Evolutionary conservation across 177 flowering plant genomes (phyloP).

Genomic region (Tripterygium wilfordii): DNA sequence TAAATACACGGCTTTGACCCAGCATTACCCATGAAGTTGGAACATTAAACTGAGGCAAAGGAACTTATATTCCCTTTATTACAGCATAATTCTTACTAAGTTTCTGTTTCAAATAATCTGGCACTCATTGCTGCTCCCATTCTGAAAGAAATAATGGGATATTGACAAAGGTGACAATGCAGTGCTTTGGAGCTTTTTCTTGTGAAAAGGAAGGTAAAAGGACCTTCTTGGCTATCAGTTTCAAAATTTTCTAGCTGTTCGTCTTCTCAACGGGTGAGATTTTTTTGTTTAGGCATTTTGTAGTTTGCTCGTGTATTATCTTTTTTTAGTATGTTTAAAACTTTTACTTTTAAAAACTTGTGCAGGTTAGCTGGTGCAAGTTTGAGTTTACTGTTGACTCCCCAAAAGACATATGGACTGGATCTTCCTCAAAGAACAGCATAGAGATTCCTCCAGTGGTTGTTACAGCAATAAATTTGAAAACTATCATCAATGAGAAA

Average conservation of each 20-base stretch:
- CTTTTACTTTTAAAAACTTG: conserved; percentile 3
- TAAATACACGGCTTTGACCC: too few relatives aligned
- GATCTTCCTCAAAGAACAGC: conserved; percentile 39
- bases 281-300: neutral
- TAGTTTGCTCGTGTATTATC: neutral
- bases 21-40: too few relatives aligned
- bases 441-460: conserved; percentile 79
- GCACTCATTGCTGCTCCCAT: neutral
- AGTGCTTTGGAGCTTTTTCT: conserved; percentile 94
- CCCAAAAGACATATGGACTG: conserved; percentile 57
- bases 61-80: too few relatives aligned
- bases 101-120: too few relatives aligned
- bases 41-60: too few relatives aligned
- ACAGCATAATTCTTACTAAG: too few relatives aligned
- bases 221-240: conserved; percentile 91
- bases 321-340: neutral
- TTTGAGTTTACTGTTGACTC: conserved; percentile 77
- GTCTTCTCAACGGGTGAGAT: conserved; percentile 57
- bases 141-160: neutral
- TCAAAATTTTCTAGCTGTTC: conserved; percentile 60
- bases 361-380: conserved; percentile 99
- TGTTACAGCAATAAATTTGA: conserved; percentile 83
- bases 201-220: conserved; percentile 83
- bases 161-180: conserved; percentile 21
- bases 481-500: conserved; percentile 75